These are phyloP conservation scores for Auricularia heimuer DNA, from an alignment of 768 basidiomycete genomes.

Conservation along the genomic window DNA sequence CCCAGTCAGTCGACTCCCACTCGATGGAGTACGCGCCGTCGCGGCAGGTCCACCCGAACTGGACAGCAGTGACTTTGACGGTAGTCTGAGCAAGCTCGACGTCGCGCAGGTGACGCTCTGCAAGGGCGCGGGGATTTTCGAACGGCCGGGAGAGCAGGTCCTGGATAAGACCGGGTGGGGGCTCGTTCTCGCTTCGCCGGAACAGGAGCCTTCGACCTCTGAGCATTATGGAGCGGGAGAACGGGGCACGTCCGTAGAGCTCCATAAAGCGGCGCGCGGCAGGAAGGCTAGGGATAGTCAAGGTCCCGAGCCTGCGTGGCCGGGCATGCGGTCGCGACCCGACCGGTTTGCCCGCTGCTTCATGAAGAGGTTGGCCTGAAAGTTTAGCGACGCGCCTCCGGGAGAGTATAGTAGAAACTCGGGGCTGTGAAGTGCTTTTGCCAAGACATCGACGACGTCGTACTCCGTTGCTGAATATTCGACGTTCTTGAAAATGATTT, in stretches of 20 bases:
- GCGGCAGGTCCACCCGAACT: slow-evolving; percentile 57
- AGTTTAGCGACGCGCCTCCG: not conserved
- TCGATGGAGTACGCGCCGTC: slow-evolving; percentile 49
- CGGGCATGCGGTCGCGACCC: not conserved
- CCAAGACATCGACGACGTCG: slow-evolving; percentile 26
- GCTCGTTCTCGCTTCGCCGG: not conserved
- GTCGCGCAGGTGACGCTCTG: not conserved
- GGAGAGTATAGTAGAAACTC: not conserved
- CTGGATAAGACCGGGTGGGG: not conserved
- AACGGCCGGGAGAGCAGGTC: not conserved
- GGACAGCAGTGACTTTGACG: slow-evolving; percentile 30
- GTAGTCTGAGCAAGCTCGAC: not conserved
- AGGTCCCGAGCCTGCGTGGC: not conserved
- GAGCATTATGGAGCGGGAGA: not conserved
- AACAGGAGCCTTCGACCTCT: not conserved
- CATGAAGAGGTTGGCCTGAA: not conserved
- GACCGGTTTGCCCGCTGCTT: not conserved
- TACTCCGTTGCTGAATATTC: slow-evolving; percentile 8
- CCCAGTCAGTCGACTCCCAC: slow-evolving; percentile 24
- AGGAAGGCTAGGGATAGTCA: not conserved
- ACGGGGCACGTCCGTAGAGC: not conserved
- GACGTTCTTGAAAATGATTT: slow-evolving; percentile 23
- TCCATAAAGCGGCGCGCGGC: not conserved
- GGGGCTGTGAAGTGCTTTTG: slow-evolving; percentile 35
- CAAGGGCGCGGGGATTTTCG: not conserved